These are phyloP conservation scores for Linnemannia schmuckeri DNA, from an alignment of 192 early-diverging fungal species.

Conservation along the genomic window DNA sequence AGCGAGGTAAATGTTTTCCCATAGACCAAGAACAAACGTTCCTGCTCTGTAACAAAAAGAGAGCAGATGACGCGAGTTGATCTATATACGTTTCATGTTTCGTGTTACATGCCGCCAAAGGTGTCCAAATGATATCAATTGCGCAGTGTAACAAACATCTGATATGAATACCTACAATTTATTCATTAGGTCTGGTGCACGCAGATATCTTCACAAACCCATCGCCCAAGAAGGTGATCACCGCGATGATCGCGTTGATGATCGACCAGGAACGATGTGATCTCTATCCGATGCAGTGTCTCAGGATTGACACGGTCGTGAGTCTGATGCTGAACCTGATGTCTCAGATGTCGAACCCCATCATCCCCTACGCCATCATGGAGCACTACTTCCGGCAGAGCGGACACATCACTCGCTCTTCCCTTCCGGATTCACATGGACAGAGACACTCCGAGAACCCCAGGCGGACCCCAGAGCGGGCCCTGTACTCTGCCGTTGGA, in stretches of 20 bases:
- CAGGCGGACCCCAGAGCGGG: not conserved
- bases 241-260: constrained; percentile 45
- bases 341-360: constrained; percentile 53
- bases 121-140: too few species aligned
- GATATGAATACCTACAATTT: not conserved
- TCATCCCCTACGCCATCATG: constrained; percentile 46
- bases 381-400: constrained; percentile 38
- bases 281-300: constrained; percentile 38
- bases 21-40: not conserved
- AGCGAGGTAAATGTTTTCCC: constrained; percentile 24
- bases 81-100: not conserved
- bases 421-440: not conserved
- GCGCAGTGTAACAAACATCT: not conserved
- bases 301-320: constrained; percentile 47
- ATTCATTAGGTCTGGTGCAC: constrained; percentile 24
- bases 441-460: not conserved
- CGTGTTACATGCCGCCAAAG: not conserved
- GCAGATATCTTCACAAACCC: constrained; percentile 38
- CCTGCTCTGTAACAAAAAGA: not conserved
- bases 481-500: not conserved
- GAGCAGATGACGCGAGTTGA: not conserved
- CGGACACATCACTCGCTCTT: not conserved
- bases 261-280: constrained; percentile 38
- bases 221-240: constrained; percentile 50
- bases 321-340: constrained; percentile 45